Base-by-base conservation (phyloP, 2,329 filamentous ascomycete genomes). In the Raffaelea arxii region DNA sequence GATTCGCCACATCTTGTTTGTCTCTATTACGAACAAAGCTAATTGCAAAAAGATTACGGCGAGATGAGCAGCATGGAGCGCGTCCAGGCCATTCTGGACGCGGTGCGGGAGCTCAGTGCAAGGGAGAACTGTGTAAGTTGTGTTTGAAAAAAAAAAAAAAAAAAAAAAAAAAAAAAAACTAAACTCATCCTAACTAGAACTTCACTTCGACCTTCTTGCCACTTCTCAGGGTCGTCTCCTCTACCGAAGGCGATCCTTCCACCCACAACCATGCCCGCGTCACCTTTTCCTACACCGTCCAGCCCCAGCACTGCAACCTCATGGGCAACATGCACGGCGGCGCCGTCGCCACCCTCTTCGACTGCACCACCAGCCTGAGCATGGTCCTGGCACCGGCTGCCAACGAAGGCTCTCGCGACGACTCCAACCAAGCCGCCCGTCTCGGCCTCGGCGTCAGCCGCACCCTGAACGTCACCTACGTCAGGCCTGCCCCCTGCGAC, bases 291-390 rank as follows among this genome's bases (percentile, higher is more conserved):
- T 75, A 71, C 59, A 72, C 64, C 3, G 70, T 77, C 23, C 68
- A 71, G 47, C 60, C 64, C 0, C 54, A 64, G 4, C 72, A 82
- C 63, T 70, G 67, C 60, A 82, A 82, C 60, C 62, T 67, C 6
- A 48, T 72, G 14, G 60, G 62, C 23, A 81, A 73, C 62, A 63
- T 83, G 46, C 78, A 82, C 56, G 78, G 78, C 45, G 79, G 78
- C 18, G 81, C 78, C 51, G 70, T 77, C 0, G 75, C 84, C 3
- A 81, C 81, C 0, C 62, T 88, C 4, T 81, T 86, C 53, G 84
- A 88, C 63, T 65, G 75, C 48, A 72, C 77, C 54, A 86, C 84
- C 0, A 77, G 77, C 3, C 59, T 77, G 18, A 68, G 78, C 4
- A 61, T 86, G 12, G 62, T 72, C 10, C 69, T 80, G 32, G 60